phyloP scores from a whole-genome alignment of 768 basidiomycete genomes.

The Rhizopogon sp. region DNA sequence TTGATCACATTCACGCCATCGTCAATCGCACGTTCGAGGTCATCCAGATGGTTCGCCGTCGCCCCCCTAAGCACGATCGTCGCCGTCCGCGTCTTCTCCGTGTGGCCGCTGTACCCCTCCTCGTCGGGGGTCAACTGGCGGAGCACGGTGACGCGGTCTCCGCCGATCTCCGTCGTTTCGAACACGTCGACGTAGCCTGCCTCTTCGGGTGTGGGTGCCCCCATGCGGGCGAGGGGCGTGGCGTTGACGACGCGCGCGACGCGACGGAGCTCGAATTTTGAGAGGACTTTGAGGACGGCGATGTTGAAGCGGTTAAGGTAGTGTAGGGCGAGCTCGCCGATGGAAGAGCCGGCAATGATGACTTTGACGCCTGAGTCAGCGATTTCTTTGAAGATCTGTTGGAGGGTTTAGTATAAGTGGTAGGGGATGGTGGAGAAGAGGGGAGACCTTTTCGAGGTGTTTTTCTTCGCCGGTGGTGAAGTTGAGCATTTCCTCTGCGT shows the following conservation, averaged over 20 bases:
- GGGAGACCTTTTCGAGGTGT: slow-evolving; percentile 79
- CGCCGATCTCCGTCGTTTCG: slow-evolving; percentile 94
- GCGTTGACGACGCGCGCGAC: slow-evolving; percentile 94
- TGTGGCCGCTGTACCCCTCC: slow-evolving; percentile 48
- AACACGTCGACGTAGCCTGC: slow-evolving; percentile 91
- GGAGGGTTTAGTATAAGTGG: neutral
- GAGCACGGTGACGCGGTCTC: slow-evolving; percentile 95
- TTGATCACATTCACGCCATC: slow-evolving; percentile 98
- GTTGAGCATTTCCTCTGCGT: slow-evolving; percentile 94
- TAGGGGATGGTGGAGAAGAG: neutral
- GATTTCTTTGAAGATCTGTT: slow-evolving; percentile 92
- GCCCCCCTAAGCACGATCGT: slow-evolving; percentile 96
- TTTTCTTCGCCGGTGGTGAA: slow-evolving; percentile 96
- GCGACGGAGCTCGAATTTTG: slow-evolving; percentile 95
- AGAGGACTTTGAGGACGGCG: slow-evolving; percentile 94
- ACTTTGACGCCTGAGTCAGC: slow-evolving; percentile 93
- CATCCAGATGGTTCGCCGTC: slow-evolving; percentile 90
- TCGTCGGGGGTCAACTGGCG: slow-evolving; percentile 74
- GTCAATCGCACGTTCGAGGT: slow-evolving; percentile 93
- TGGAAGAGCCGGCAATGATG: slow-evolving; percentile 86
- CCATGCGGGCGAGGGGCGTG: slow-evolving; percentile 92
- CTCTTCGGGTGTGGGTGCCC: slow-evolving; percentile 95
- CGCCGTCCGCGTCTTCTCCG: slow-evolving; percentile 81
- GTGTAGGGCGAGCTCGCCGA: slow-evolving; percentile 95
- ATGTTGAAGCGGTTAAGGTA: slow-evolving; percentile 93